Base-by-base conservation (phyloP, 176 grass and related monocot genomes). In the Musa troglodytarum region DNA sequence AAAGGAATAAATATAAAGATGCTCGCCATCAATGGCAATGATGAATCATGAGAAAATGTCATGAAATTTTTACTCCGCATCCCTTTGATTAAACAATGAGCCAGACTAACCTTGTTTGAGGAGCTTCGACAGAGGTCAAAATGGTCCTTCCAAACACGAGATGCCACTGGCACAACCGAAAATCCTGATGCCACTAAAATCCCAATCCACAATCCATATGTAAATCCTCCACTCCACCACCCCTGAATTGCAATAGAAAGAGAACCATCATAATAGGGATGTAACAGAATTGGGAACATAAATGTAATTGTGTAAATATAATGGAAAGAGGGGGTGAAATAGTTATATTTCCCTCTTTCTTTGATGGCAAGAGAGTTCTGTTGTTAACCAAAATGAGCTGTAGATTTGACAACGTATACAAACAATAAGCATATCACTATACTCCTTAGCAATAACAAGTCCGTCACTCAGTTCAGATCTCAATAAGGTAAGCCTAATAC, bases 191-290 rank as follows among this genome's bases (percentile, higher is more conserved):
- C 75, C 6, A 98, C 95, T 80, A 93, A 73, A 82, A 89, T 70
- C 66, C 88, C 95, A 79, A 98, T 87, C 95, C 95, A 98, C 71
- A 98, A 82, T 75, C 95, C 95, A 84, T 98, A 98, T 20, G 90
- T 89, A 85, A 98, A 98, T 43, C 90, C 86, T 66, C 88, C 86
- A 78, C 90, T 91, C 82, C 84, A 94, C 95, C 90, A 93, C 28
- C 95, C 88, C 90, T 98, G 68, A 34, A 85, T 69, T 82, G 57
- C 29, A 83, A 49, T 51, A 50, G 75, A 73, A n/a, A 53, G 13
- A 69, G 24, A 67, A 62, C 16, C 52, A 53, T 25, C 16, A 28
- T 10, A 14, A 73, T 14, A 55, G 24, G 21, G n/a, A 55, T 17
- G 5, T 70, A 50, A 11, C 50, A 43, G 25, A 11, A 26, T 26